Base-by-base conservation (phyloP, 371 early-diverging fungal species). In the Rhizopus arrhizus region DNA sequence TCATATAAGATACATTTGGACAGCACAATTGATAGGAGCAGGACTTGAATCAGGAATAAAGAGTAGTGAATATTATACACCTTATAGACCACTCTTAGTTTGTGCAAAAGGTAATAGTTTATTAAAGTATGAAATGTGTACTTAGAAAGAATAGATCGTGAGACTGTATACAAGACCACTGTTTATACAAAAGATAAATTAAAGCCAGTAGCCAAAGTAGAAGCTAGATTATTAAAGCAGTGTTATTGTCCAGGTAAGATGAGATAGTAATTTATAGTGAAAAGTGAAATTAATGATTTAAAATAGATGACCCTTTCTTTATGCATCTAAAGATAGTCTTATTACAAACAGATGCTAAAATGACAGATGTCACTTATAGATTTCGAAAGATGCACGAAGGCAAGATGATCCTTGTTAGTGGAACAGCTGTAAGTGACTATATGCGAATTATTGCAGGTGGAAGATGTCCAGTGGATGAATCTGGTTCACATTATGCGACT, bases 21-120 rank as follows among this genome's bases (percentile, higher is more conserved):
- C 79, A 6, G 83, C 82, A 10, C 80, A 83, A 48, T 70, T 76
- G 3, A 83, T 81, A 46, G 82, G 83, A 10, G 84, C 85, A 12
- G 80, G 61, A 11, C 63, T 74, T 15, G 69, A 71, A 48, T 72
- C 78, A n/a, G 77, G 80, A n/a, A 45, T 75, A 38, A 68, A 71
- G 59, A 80, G 80, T 36, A 72, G 77, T 55, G 78, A 80, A 49
- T 78, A 72, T 56, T 63, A 75, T 43, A 80, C 80, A 41, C 80
- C 80, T n/a, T 77, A 77, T 59, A 63, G 80, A 31, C 80, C 80
- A 2, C 75, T 80, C 12, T 59, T 80, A 46, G 68, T 80, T 0
- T 66, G 75, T 15, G 73, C 77, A 13, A 66, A 68, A 53, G 70
- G 75, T 69, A 71, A 58, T 28, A 32, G 33, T 47, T 43, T 5